These are phyloP conservation scores for Apiospora marii DNA, from an alignment of 2,329 filamentous ascomycete species.

Conservation along the genomic window DNA sequence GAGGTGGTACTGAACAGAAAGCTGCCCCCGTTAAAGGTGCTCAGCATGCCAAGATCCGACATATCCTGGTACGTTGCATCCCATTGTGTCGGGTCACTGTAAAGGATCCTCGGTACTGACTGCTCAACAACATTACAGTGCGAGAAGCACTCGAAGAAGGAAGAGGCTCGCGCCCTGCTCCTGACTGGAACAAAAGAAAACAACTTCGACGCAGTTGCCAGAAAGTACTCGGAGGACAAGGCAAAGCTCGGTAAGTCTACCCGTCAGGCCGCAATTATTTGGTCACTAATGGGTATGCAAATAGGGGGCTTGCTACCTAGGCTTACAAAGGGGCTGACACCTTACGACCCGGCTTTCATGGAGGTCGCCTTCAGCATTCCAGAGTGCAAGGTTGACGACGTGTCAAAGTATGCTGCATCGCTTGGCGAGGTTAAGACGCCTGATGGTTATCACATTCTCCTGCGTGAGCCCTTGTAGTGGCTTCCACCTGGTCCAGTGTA, in stretches of 20 bases:
- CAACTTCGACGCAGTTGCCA: conserved; percentile 15
- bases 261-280: not conserved
- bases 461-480: conserved; percentile 1
- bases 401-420: conserved; percentile 2
- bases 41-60: conserved; percentile 75
- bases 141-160: conserved; percentile 25
- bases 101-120: not conserved
- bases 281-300: not conserved
- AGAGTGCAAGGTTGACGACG: conserved; percentile 2
- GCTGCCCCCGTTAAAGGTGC: conserved; percentile 61
- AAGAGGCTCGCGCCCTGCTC: conserved; percentile 27
- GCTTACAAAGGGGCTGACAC: not conserved
- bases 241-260: conserved; percentile 24
- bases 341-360: conserved; percentile 3
- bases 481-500: not conserved
- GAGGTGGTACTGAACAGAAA: conserved; percentile 36
- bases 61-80: conserved; percentile 63
- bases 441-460: conserved; percentile 28
- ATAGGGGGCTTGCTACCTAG: not conserved
- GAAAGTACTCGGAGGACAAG: conserved; percentile 26
- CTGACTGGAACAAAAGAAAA: not conserved
- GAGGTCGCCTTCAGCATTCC: conserved; percentile 19
- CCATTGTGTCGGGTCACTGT: not conserved
- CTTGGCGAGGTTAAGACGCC: conserved; percentile 24
- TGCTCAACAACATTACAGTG: conserved; percentile 8